Base-by-base conservation (phyloP, 2,329 filamentous ascomycete genomes). In the Alternaria atra region DNA sequence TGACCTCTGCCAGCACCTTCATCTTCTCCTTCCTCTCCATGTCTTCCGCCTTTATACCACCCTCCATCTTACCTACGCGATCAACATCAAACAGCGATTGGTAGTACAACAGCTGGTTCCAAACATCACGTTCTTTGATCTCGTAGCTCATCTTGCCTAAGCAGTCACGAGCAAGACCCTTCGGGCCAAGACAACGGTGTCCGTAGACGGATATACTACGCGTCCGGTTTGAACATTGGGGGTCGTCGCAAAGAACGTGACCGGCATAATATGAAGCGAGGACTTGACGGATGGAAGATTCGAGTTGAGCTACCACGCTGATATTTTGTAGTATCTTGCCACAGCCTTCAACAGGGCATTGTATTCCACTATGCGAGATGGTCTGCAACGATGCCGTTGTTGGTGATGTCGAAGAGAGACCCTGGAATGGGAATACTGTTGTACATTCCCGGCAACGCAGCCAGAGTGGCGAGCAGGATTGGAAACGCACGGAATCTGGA, bases 131-230 rank as follows among this genome's bases (percentile, higher is more conserved):
- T 81, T 98, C 95, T 1, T 87, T 85, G 73, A 92, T 90, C 80
- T 96, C 93, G 77, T 94, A 97, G 23, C 87, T 83, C 94, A 99
- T 98, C 51, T 88, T 88, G 20, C 95, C 95, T 4, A 89, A 82
- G 77, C 95, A 99, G 56, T 93, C 94, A 57, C 89, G 87, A 0
- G 91, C 94, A 3, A 95, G 89, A 2, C 94, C 93, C 68, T 90
- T 90, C 15, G 94, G 92, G 0, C 95, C 95, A 6, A 98, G 84
- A 77, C 95, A 99, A 51, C 93, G 89, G 62, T 91, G 89, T 46
- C 95, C 95, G 77, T 97, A 97, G 39, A 99, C 95, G 71, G 89
- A 92, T 84, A 98, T 94, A 77, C 97, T 93, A 50, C 94, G 87
- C 2, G 95, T 98, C 58, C 92, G 90, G 74, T 89, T 91, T 29